These are phyloP conservation scores for Phaeotremella skinneri DNA, from an alignment of 768 basidiomycete species.

Conservation along the genomic window DNA sequence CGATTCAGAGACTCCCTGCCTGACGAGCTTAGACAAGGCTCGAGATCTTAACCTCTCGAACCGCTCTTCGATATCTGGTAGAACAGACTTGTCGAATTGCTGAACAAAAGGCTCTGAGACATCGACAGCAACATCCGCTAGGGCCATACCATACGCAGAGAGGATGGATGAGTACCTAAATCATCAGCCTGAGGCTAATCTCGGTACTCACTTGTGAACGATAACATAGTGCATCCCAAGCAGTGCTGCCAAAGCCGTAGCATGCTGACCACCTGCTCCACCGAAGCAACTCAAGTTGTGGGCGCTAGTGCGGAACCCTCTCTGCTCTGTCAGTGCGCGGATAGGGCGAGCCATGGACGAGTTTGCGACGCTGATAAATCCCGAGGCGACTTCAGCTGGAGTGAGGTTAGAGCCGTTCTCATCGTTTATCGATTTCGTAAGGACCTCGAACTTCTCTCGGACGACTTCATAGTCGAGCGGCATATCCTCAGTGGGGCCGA, in stretches of 20 bases:
- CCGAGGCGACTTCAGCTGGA: slow-evolving; percentile 68
- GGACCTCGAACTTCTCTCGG: slow-evolving; percentile 61
- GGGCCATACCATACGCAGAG: slow-evolving; percentile 88
- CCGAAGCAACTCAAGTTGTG: slow-evolving; percentile 55
- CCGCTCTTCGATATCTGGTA: slow-evolving; percentile 2
- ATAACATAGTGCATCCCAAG: slow-evolving; percentile 84
- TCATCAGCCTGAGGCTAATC: slow-evolving; percentile 43
- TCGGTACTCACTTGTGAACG: slow-evolving; percentile 32
- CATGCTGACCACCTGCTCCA: slow-evolving; percentile 82
- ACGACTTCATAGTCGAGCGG: slow-evolving; percentile 73
- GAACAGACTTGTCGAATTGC: background rate
- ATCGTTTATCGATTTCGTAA: slow-evolving; percentile 68
- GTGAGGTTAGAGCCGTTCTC: slow-evolving; percentile 56
- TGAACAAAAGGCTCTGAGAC: slow-evolving; percentile 18
- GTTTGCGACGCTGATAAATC: slow-evolving; percentile 91
- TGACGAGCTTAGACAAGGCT: background rate
- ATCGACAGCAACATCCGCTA: slow-evolving; percentile 61
- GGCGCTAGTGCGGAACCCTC: slow-evolving; percentile 73
- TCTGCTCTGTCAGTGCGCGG: slow-evolving; percentile 80
- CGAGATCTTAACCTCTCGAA: background rate
- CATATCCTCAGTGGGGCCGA: slow-evolving; percentile 81
- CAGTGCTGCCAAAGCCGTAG: slow-evolving; percentile 82
- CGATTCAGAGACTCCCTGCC: background rate
- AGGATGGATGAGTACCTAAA: slow-evolving; percentile 90
- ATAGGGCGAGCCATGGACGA: slow-evolving; percentile 94